phyloP scores from a whole-genome alignment of 768 basidiomycete species.

The Hygrocybe punicea region DNA sequence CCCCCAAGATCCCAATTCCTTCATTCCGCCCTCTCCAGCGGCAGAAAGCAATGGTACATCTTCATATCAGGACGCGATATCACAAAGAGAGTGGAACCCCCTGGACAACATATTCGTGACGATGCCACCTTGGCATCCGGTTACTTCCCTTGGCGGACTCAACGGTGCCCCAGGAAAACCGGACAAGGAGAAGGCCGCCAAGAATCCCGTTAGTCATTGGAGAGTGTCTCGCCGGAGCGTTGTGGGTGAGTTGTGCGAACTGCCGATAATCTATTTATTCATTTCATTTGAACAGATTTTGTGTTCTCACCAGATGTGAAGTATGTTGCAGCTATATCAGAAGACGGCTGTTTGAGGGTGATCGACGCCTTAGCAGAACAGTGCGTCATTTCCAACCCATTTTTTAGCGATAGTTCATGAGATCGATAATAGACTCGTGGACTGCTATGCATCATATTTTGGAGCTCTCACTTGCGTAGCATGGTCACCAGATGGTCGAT shows the following conservation, averaged over 20 bases:
- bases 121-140: constrained; percentile 83
- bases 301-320: constrained; percentile 92
- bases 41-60: constrained; percentile 26
- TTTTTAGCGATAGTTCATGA: not conserved
- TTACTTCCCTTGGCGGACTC: constrained; percentile 42
- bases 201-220: constrained; percentile 93
- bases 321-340: constrained; percentile 84
- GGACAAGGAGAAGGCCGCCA: constrained; percentile 68
- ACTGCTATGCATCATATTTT: constrained; percentile 94
- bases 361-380: constrained; percentile 85
- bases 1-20: constrained; percentile 50
- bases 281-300: constrained; percentile 55
- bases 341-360: constrained; percentile 88
- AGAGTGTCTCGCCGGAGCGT: constrained; percentile 67
- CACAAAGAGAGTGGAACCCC: constrained; percentile 69
- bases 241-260: constrained; percentile 51
- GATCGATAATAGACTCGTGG: constrained; percentile 58
- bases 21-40: constrained; percentile 24
- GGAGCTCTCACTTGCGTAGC: constrained; percentile 85
- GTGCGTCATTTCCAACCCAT: constrained; percentile 42
- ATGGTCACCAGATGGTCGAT: constrained; percentile 95
- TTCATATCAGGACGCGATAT: constrained; percentile 24
- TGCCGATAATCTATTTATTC: not conserved
- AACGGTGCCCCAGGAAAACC: constrained; percentile 31
- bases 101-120: constrained; percentile 73